Evolutionary conservation across 192 early-diverging fungal species (phyloP).

Genomic region (Powellomyces hirtus): DNA sequence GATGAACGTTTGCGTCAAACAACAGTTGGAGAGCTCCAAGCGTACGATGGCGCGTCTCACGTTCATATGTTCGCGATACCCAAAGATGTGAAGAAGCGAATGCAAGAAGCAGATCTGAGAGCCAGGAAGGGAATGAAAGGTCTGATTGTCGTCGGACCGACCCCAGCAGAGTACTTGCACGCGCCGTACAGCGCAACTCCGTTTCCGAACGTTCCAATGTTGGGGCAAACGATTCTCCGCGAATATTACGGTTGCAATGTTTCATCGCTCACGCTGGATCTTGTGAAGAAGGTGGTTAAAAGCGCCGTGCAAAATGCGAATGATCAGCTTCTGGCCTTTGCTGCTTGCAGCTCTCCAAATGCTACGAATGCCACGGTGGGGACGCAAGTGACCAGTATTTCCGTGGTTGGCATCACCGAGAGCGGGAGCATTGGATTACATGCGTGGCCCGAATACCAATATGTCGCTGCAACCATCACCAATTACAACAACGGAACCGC

Average conservation of each 20-base stretch:
- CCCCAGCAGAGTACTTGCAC: background rate
- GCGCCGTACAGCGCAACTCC: background rate
- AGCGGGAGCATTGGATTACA: background rate
- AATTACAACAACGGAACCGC: background rate
- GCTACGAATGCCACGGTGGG: background rate
- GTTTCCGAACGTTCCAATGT: background rate
- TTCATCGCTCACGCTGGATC: background rate
- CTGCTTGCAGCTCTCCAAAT: background rate
- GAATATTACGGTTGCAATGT: slow-evolving; percentile 14
- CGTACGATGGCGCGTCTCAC: slow-evolving; percentile 16
- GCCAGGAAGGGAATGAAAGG: background rate
- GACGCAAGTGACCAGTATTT: background rate
- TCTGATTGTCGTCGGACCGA: slow-evolving; percentile 4
- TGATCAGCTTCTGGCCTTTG: background rate
- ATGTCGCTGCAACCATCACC: background rate
- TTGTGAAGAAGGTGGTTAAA: background rate
- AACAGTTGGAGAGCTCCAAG: background rate
- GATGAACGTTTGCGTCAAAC: background rate
- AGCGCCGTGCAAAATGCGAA: background rate
- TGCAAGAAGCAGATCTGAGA: background rate
- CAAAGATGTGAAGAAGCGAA: background rate
- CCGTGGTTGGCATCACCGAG: background rate
- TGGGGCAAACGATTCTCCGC: background rate
- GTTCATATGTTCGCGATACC: slow-evolving; percentile 19
- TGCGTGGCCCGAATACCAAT: slow-evolving; percentile 4